Evolutionary conservation across 2,329 filamentous ascomycete genomes (phyloP), one percentile per base, ranked within the genome.

Genomic region (Hortaea sp.): DNA sequence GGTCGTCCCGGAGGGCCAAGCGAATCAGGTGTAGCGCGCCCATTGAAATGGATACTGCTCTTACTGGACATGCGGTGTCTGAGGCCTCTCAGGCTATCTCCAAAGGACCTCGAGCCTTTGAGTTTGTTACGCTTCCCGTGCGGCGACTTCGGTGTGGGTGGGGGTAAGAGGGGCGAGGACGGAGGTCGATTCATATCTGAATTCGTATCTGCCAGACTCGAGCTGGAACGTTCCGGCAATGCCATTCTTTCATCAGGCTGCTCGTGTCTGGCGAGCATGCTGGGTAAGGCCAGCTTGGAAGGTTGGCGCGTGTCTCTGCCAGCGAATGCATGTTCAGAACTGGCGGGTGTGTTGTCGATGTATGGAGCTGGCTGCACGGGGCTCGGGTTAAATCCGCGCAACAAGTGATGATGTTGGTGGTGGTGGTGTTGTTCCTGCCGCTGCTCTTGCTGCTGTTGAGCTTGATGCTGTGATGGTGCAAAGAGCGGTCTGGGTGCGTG

Each of bases 301-400:
- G 55, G 50, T 31, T 54, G 51, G 44, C 57, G 49, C 31, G 51
- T 52, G 43, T 61, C 55, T 39, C 55, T 50, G 10, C 51, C 59
- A 3, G 61, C 60, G 50, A 63, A 63, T 5, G 60, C 61, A 48
- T 63, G 61, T 50, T 63, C 59, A 9, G 57, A 59, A 50, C 61
- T 63, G 27, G 61, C 61, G 30, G 55, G 57, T 38, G 62, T 46
- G 35, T 55, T 51, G 40, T 57, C 53, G 41, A 63, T 49, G 32
- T 54, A 47, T 7, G 61, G 60, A 42, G 53, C 10, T 10, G 59
- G 52, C 49, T 57, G 49, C 10, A 57, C 57, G 1, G 60, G 54
- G 7, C 50, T 50, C 4, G 61, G 60, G 28, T 54, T 55, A 54
- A 63, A 62, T 39, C 61, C 61, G 43, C 55, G 46, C 41, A 60